Evolutionary conservation across 352 stramenopile species (phyloP).

Genomic region (Phytophthora pseudosyringae): DNA sequence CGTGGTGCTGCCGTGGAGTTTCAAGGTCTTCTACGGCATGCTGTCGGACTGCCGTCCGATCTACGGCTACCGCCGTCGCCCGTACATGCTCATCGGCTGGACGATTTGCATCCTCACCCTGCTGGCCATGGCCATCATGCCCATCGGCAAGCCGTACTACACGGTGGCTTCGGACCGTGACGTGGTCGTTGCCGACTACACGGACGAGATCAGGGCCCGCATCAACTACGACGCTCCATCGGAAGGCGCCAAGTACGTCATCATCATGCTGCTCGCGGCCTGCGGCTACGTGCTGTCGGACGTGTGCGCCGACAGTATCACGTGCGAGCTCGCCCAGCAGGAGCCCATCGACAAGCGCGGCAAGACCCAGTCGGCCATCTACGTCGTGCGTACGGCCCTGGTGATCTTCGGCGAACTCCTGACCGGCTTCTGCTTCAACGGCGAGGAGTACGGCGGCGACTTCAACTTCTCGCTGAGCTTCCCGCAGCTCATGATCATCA

Average conservation of each 20-base stretch:
- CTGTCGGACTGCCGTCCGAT: conserved; percentile 64
- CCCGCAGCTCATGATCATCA: conserved; percentile 55
- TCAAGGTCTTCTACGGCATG: conserved; percentile 75
- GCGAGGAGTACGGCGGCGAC: conserved; percentile 45
- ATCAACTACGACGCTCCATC: conserved; percentile 45
- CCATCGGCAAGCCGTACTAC: conserved; percentile 58
- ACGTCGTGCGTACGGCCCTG: conserved; percentile 43
- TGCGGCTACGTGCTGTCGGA: conserved; percentile 82
- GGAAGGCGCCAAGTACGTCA: conserved; percentile 59
- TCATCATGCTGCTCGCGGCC: conserved; percentile 75
- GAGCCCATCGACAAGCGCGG: conserved; percentile 50
- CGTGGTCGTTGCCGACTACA: conserved; percentile 30
- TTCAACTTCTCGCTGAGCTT: conserved; percentile 47
- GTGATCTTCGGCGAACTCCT: conserved; percentile 48
- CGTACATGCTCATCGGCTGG: conserved; percentile 74
- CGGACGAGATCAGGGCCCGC: conserved; percentile 24
- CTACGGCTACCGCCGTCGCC: conserved; percentile 59
- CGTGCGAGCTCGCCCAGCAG: conserved; percentile 50
- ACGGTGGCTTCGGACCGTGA: conserved; percentile 29
- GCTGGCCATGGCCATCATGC: conserved; percentile 51
- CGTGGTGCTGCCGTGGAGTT: conserved; percentile 55
- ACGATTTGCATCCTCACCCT: conserved; percentile 48
- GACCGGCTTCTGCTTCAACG: conserved; percentile 59
- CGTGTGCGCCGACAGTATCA: conserved; percentile 42
- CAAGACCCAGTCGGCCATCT: conserved; percentile 53